Evolutionary conservation across 148 eudicot genomes (phyloP).

Genomic region (Cornus kousa): DNA sequence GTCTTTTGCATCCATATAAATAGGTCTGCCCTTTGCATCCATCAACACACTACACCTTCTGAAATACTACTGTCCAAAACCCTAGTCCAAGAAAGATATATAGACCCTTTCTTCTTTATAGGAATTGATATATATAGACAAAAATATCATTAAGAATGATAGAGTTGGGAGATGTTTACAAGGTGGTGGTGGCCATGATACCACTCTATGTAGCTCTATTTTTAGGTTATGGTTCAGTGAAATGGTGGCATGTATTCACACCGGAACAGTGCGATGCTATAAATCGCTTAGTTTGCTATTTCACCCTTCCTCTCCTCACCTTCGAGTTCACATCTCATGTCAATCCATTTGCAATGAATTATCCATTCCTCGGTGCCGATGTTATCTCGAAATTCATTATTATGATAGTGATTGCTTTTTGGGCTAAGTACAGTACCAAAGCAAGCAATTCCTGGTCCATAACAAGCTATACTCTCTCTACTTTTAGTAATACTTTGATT

Average conservation of each 20-base stretch:
- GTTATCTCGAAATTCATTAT: constrained; percentile 63
- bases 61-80: background rate
- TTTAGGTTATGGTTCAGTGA: constrained; percentile 71
- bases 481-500: constrained; percentile 59
- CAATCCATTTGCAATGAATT: constrained; percentile 69
- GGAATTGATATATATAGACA: no score
- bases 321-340: constrained; percentile 75
- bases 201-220: constrained; percentile 74
- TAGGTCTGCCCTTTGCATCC: background rate
- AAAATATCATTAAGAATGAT: constrained; percentile 40
- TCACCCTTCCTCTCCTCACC: constrained; percentile 69
- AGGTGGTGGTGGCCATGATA: constrained; percentile 68
- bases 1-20: background rate
- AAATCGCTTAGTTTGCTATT: constrained; percentile 61
- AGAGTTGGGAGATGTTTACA: constrained; percentile 66
- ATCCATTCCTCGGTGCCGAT: constrained; percentile 57
- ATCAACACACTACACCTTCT: background rate
- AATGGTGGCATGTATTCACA: constrained; percentile 65
- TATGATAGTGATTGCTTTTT: constrained; percentile 41
- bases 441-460: constrained; percentile 72
- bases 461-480: constrained; percentile 62
- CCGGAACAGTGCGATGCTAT: constrained; percentile 67
- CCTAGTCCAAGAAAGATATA: background rate
- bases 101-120: background rate
- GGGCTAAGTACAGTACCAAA: constrained; percentile 62